Percentiles rank a stretch among this genome's conserved stretches.
phyloP scores from a whole-genome alignment of 2,329 filamentous ascomycete species.

The Pyrenochaeta sp. region DNA sequence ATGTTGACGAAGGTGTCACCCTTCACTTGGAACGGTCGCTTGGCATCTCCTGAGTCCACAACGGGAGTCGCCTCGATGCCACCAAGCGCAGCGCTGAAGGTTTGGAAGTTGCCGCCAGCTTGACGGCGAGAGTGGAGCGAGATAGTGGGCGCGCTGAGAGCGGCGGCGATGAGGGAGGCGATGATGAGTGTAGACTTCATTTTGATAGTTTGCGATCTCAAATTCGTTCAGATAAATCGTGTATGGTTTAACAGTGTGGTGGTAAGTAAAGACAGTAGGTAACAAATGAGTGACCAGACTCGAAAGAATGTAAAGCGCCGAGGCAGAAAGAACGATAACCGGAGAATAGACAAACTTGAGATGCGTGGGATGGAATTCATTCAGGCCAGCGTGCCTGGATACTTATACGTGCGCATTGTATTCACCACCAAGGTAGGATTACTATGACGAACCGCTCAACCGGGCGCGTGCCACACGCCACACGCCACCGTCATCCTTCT shows the following conservation, averaged over 20 bases:
- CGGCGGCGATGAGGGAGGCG: slow-evolving; percentile 23
- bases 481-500: slow-evolving; percentile 4
- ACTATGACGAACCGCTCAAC: not conserved
- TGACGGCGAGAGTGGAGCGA: slow-evolving; percentile 18
- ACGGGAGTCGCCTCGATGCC: slow-evolving; percentile 35
- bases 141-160: slow-evolving; percentile 21
- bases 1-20: slow-evolving; percentile 61
- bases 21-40: slow-evolving; percentile 49
- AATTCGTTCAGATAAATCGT: not conserved
- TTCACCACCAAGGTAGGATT: not conserved
- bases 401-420: slow-evolving; percentile 4
- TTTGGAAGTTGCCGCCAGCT: slow-evolving; percentile 27
- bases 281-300: slow-evolving; percentile 40
- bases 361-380: not conserved
- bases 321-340: slow-evolving; percentile 18
- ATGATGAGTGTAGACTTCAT: slow-evolving; percentile 34
- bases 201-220: slow-evolving; percentile 10
- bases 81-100: slow-evolving; percentile 34
- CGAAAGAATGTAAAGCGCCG: slow-evolving; percentile 36
- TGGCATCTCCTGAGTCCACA: slow-evolving; percentile 55
- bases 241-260: not conserved
- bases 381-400: not conserved
- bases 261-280: slow-evolving; percentile 5
- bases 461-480: not conserved
- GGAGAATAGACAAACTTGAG: not conserved